These are phyloP conservation scores for Phallus indusiatus DNA, from an alignment of 768 basidiomycete genomes.

Conservation along the genomic window DNA sequence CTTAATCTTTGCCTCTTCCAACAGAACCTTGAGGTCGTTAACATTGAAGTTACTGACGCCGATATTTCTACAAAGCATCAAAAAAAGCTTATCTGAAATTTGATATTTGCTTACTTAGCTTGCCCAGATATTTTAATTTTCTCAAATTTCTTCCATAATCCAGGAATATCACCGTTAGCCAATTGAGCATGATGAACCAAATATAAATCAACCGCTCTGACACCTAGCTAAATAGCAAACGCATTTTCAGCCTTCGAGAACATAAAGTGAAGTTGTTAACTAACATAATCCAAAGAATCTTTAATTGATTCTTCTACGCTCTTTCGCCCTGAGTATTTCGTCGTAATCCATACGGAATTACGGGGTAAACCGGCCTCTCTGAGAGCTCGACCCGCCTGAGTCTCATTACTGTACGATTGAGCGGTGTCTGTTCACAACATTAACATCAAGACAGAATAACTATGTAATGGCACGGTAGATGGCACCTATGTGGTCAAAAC, in stretches of 20 bases:
- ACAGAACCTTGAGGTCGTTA: slow-evolving; percentile 20
- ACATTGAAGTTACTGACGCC: slow-evolving; percentile 20
- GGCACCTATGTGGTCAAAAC: neutral
- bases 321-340: neutral
- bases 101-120: slow-evolving; percentile 38
- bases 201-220: slow-evolving; percentile 61
- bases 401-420: neutral
- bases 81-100: neutral
- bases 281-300: neutral
- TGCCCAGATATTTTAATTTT: slow-evolving; percentile 45
- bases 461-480: neutral
- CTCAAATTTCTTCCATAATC: slow-evolving; percentile 57
- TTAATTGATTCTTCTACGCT: neutral
- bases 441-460: neutral
- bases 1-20: slow-evolving; percentile 21
- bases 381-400: neutral
- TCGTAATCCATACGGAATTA: neutral
- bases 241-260: neutral
- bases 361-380: neutral
- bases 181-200: slow-evolving; percentile 53
- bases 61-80: slow-evolving; percentile 1
- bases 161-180: slow-evolving; percentile 49
- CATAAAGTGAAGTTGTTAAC: neutral
- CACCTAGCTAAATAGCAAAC: slow-evolving; percentile 37
- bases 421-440: neutral